Evolutionary conservation across 2,329 filamentous ascomycete species (phyloP).

Genomic region (Amylocarpus encephaloides): DNA sequence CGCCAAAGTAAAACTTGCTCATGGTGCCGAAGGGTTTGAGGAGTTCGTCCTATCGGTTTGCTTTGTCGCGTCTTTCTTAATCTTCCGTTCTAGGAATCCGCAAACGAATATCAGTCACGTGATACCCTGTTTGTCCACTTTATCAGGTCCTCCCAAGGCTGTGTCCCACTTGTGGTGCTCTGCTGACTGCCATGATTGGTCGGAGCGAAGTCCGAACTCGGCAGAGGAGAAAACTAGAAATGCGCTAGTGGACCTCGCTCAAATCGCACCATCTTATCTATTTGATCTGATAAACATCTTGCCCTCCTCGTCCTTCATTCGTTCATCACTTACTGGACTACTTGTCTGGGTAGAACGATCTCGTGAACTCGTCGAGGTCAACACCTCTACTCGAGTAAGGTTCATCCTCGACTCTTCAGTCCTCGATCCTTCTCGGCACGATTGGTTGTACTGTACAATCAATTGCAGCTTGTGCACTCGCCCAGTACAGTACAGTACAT

Average conservation of each 20-base stretch:
- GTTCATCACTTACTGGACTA: background rate
- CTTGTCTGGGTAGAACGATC: background rate
- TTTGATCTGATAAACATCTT: background rate
- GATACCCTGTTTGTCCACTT: background rate
- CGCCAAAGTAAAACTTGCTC: constrained; percentile 43
- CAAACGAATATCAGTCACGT: background rate
- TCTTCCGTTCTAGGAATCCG: background rate
- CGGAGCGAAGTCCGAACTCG: background rate
- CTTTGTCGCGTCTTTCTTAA: background rate
- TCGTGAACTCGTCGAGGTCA: background rate
- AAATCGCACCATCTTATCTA: background rate
- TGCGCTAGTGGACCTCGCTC: background rate
- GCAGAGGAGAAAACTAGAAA: background rate
- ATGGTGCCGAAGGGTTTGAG: constrained; percentile 27
- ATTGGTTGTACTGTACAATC: too few species aligned
- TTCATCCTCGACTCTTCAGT: background rate
- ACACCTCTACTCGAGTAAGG: background rate
- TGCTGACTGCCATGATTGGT: background rate
- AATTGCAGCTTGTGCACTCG: too few species aligned
- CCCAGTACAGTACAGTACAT: too few species aligned
- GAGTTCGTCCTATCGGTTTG: background rate
- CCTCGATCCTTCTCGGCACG: too few species aligned
- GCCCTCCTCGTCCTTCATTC: background rate
- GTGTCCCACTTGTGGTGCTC: background rate
- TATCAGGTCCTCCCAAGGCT: background rate